These are phyloP conservation scores for Phytophthora quininea DNA, from an alignment of 352 stramenopile species.

Conservation along the genomic window DNA sequence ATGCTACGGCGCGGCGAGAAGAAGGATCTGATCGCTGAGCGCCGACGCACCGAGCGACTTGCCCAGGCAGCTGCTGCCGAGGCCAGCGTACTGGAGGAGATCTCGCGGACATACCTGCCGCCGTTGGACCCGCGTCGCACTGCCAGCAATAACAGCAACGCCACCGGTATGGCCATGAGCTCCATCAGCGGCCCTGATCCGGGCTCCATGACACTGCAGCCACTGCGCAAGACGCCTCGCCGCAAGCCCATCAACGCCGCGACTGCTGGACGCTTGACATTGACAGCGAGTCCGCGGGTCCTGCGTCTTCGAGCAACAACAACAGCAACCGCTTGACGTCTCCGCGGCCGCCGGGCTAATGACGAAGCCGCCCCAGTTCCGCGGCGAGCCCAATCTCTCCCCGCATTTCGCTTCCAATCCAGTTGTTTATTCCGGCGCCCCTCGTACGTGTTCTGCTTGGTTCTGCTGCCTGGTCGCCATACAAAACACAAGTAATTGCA, in stretches of 20 bases:
- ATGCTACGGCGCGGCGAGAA: constrained; percentile 34
- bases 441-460: constrained; percentile 9
- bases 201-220: constrained; percentile 10
- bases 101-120: constrained; percentile 44
- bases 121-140: constrained; percentile 34
- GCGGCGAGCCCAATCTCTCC: not conserved
- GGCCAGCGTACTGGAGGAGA: constrained; percentile 46
- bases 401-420: constrained; percentile 7
- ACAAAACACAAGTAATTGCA: constrained; percentile 5
- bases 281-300: constrained; percentile 50
- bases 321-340: constrained; percentile 16
- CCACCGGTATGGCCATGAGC: not conserved
- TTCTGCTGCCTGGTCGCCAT: constrained; percentile 25
- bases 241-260: constrained; percentile 51
- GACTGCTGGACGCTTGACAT: constrained; percentile 45
- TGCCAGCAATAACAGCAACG: not conserved
- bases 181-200: constrained; percentile 1
- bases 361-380: not conserved
- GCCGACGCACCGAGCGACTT: constrained; percentile 19
- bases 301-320: constrained; percentile 37
- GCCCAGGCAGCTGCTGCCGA: constrained; percentile 23
- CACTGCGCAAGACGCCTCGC: constrained; percentile 53
- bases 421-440: constrained; percentile 2
- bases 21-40: constrained; percentile 24
- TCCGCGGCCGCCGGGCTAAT: constrained; percentile 12